These are phyloP conservation scores for Microbotryum saponariae DNA, from an alignment of 1,284 basidiomycete genomes.

Conservation along the genomic window DNA sequence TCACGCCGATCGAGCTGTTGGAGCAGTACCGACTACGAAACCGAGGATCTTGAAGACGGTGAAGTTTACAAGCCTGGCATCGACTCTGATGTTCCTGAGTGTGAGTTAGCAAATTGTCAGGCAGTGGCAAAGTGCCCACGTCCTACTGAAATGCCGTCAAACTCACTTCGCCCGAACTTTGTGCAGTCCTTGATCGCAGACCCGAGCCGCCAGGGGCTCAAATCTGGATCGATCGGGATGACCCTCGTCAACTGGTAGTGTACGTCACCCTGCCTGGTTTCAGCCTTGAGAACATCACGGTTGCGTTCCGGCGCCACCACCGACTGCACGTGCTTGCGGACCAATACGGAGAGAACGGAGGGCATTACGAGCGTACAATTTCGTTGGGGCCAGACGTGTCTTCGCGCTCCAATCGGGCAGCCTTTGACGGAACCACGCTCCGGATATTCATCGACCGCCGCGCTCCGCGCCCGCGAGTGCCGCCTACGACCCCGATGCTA, in stretches of 20 bases:
- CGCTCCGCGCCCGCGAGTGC: too few relatives aligned
- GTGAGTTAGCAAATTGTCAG: slow-evolving; percentile 2
- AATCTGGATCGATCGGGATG: slow-evolving; percentile 20
- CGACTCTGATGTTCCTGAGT: slow-evolving; percentile 15
- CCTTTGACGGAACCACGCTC: too few relatives aligned
- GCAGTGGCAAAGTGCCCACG: background rate
- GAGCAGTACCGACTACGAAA: background rate
- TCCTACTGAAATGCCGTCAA: background rate
- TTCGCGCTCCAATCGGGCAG: too few relatives aligned
- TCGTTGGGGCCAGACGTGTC: background rate
- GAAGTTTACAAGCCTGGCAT: slow-evolving; percentile 23
- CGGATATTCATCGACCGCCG: too few relatives aligned
- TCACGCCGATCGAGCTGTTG: slow-evolving; percentile 4
- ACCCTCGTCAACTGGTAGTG: slow-evolving; percentile 18
- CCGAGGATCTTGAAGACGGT: slow-evolving; percentile 10
- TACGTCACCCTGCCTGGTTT: slow-evolving; percentile 27
- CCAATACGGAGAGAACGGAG: slow-evolving; percentile 25
- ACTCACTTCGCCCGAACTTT: background rate
- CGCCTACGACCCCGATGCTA: too few relatives aligned
- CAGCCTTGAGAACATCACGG: slow-evolving; percentile 32
- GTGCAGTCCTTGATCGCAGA: slow-evolving; percentile 27
- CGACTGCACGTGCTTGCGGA: slow-evolving; percentile 32
- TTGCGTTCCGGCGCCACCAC: slow-evolving; percentile 27
- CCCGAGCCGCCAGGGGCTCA: slow-evolving; percentile 24
- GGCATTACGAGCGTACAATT: slow-evolving; percentile 22